These are phyloP conservation scores for Ceratocystis harringtonii DNA, from an alignment of 2,329 filamentous ascomycete genomes.

Conservation along the genomic window DNA sequence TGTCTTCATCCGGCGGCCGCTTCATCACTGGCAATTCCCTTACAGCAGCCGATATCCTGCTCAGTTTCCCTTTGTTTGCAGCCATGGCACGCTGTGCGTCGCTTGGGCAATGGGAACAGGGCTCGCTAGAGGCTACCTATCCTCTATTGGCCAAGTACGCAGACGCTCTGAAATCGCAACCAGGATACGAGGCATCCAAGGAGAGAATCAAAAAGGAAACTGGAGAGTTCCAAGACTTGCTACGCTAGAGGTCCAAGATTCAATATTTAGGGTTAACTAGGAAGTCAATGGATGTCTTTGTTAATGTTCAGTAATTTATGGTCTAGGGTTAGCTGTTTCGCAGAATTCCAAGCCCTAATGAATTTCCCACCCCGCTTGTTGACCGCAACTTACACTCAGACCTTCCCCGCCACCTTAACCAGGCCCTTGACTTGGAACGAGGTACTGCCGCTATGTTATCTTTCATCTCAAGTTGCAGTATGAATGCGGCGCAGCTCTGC, in stretches of 20 bases:
- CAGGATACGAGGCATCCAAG: slow-evolving; percentile 34
- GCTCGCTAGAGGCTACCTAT: slow-evolving; percentile 12
- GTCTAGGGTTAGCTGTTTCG: background rate
- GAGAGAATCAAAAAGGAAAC: slow-evolving; percentile 37
- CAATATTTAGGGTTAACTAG: background rate
- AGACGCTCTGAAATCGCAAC: slow-evolving; percentile 21
- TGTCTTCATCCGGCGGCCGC: slow-evolving; percentile 30
- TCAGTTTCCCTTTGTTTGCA: slow-evolving; percentile 38
- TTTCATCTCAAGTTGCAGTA: slow-evolving; percentile 9
- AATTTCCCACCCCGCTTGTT: background rate
- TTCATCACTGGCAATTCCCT: slow-evolving; percentile 37
- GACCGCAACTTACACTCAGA: slow-evolving; percentile 8
- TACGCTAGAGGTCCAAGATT: background rate
- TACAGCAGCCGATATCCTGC: slow-evolving; percentile 38
- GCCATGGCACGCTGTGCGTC: slow-evolving; percentile 20
- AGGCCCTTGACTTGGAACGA: background rate
- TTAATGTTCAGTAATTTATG: background rate
- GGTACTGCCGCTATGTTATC: background rate
- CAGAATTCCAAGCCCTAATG: background rate
- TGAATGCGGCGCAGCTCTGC: background rate
- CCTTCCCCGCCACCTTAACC: background rate
- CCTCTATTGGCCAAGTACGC: slow-evolving; percentile 11
- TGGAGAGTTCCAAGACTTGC: slow-evolving; percentile 23
- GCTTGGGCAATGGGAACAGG: slow-evolving; percentile 11
- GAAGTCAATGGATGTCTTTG: background rate